Evolutionary conservation across 176 grass and related monocot species (phyloP).

Genomic region (Themeda triandra): DNA sequence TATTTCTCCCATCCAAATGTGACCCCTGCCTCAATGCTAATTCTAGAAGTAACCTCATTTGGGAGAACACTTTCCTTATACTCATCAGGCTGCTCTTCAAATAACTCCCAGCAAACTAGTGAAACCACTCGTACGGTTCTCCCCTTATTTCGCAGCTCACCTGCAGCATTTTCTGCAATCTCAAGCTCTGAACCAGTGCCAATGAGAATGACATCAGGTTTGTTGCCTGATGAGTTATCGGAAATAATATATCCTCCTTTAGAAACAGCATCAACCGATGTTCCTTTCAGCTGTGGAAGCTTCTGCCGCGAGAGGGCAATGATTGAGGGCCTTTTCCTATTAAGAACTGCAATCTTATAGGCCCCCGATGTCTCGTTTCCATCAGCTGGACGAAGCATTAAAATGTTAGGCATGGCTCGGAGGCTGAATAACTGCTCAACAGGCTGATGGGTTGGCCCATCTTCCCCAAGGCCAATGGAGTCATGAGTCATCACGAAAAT

Average conservation of each 20-base stretch:
- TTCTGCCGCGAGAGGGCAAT: conserved; percentile 54
- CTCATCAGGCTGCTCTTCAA: conserved; percentile 50
- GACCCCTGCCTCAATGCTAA: conserved; percentile 52
- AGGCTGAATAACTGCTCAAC: conserved; percentile 55
- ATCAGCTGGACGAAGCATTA: conserved; percentile 56
- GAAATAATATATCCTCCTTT: conserved; percentile 57
- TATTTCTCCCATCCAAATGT: conserved; percentile 59
- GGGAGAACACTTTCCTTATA: conserved; percentile 51
- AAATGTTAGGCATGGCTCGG: conserved; percentile 57
- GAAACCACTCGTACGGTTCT: conserved; percentile 47
- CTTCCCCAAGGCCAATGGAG: conserved; percentile 61
- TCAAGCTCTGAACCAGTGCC: conserved; percentile 57
- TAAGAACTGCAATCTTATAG: conserved; percentile 42
- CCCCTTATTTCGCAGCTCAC: conserved; percentile 36
- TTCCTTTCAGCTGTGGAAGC: conserved; percentile 41
- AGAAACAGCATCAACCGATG: conserved; percentile 31
- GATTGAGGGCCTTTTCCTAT: conserved; percentile 43
- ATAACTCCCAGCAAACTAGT: conserved; percentile 60
- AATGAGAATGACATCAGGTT: conserved; percentile 53
- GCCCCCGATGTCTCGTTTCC: conserved; percentile 56
- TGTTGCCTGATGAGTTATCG: conserved; percentile 40
- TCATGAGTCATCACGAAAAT: conserved; percentile 71
- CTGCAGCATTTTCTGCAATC: conserved; percentile 45
- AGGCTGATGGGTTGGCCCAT: conserved; percentile 62
- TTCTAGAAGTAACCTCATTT: conserved; percentile 34